Evolutionary conservation across 2,329 filamentous ascomycete genomes (phyloP).

Genomic region (Fusarium citri): DNA sequence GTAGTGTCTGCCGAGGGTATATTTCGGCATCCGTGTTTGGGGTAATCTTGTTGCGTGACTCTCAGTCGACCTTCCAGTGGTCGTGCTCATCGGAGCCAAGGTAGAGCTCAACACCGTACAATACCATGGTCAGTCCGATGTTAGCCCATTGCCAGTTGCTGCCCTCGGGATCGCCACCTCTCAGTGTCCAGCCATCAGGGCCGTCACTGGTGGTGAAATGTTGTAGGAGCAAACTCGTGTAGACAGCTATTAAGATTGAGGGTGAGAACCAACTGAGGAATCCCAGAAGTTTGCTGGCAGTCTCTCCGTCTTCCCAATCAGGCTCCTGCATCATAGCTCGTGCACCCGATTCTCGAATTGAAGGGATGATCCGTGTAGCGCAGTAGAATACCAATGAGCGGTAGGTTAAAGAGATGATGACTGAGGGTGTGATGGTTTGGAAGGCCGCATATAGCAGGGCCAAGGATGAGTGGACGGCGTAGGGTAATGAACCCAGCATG

Average conservation of each 20-base stretch:
- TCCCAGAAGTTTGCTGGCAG: constrained; percentile 81
- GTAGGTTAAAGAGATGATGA: constrained; percentile 94
- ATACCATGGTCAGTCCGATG: constrained; percentile 84
- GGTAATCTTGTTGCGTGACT: neutral
- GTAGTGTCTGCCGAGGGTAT: constrained; percentile 14
- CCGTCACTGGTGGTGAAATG: constrained; percentile 86
- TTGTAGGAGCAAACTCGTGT: constrained; percentile 94
- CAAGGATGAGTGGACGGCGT: constrained; percentile 83
- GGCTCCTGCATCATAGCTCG: constrained; percentile 86
- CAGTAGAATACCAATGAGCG: constrained; percentile 95
- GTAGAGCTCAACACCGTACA: constrained; percentile 92
- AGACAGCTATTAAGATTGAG: constrained; percentile 93
- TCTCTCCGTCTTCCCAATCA: constrained; percentile 85
- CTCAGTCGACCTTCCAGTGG: constrained; percentile 95
- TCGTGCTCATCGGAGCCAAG: constrained; percentile 86
- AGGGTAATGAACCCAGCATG: constrained; percentile 83
- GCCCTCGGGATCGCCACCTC: constrained; percentile 81
- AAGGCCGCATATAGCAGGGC: constrained; percentile 91
- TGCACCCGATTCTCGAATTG: constrained; percentile 87
- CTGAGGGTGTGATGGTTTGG: constrained; percentile 93
- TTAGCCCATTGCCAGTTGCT: constrained; percentile 97
- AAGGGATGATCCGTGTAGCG: constrained; percentile 94
- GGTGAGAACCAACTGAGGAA: constrained; percentile 95
- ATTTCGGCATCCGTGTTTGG: neutral
- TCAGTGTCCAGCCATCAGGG: constrained; percentile 82